A percentile compares a stretch with the other conserved stretches of the same genome.
Evolutionary conservation across 805 yeast genomes (phyloP).

Genomic region (Ogataea thermomethanolica): DNA sequence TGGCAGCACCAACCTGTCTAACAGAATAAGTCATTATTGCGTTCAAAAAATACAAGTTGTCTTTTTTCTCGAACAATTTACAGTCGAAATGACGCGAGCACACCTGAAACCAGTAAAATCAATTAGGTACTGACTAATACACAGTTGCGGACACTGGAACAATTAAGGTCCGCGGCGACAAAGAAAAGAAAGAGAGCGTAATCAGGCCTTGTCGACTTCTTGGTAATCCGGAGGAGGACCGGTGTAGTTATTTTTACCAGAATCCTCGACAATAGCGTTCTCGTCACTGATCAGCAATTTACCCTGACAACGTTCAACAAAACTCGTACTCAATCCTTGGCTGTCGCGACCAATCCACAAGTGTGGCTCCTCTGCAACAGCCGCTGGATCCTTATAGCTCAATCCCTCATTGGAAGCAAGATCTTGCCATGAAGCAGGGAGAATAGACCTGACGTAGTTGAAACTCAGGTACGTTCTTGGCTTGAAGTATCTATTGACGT

Average conservation of each 20-base stretch:
- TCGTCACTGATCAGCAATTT: conserved; percentile 54
- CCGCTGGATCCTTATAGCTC: conserved; percentile 52
- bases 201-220: conserved; percentile 28
- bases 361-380: conserved; percentile 53
- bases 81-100: not conserved
- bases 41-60: conserved; percentile 1
- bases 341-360: conserved; percentile 72
- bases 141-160: not conserved
- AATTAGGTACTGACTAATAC: not conserved
- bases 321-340: conserved; percentile 60
- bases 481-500: conserved; percentile 36
- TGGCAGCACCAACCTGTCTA: conserved; percentile 93
- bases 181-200: conserved; percentile 17
- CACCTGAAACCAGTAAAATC: conserved; percentile 5
- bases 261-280: conserved; percentile 55
- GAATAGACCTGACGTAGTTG: conserved; percentile 36
- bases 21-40: conserved; percentile 67
- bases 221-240: conserved; percentile 74
- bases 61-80: conserved; percentile 7
- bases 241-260: conserved; percentile 48
- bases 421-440: conserved; percentile 37
- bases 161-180: conserved; percentile 23
- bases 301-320: conserved; percentile 53
- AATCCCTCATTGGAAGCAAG: conserved; percentile 11
- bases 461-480: conserved; percentile 42